These are phyloP conservation scores for Pseudotulostoma volvatum DNA, from an alignment of 495 filamentous ascomycete genomes.

Conservation along the genomic window DNA sequence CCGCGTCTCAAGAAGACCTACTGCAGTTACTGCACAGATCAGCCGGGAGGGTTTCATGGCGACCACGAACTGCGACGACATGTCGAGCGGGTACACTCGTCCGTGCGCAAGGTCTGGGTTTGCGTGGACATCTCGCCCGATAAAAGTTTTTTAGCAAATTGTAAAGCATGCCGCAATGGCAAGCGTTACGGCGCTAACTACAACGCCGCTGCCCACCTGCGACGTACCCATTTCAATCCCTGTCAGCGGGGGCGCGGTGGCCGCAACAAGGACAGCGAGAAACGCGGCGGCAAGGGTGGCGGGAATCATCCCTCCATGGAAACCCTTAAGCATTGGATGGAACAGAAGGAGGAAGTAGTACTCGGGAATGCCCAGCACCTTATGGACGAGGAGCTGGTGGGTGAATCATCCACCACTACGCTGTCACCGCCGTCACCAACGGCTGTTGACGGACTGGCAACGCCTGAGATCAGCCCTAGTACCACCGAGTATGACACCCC, in stretches of 20 bases:
- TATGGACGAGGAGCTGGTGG: slow-evolving; percentile 10
- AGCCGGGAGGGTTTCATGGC: slow-evolving; percentile 78
- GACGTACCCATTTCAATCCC: slow-evolving; percentile 73
- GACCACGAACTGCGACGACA: slow-evolving; percentile 88
- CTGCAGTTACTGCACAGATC: slow-evolving; percentile 57
- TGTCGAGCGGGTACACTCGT: slow-evolving; percentile 59
- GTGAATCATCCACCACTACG: slow-evolving; percentile 7
- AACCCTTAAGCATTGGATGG: slow-evolving; percentile 69
- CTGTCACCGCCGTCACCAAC: neutral
- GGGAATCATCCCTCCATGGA: slow-evolving; percentile 72
- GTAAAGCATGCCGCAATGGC: slow-evolving; percentile 63
- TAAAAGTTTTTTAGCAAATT: slow-evolving; percentile 55
- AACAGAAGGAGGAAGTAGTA: slow-evolving; percentile 41
- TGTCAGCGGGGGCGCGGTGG: slow-evolving; percentile 37
- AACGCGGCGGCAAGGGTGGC: slow-evolving; percentile 70
- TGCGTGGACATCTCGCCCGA: slow-evolving; percentile 50
- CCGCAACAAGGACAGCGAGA: slow-evolving; percentile 38
- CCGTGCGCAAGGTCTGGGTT: slow-evolving; percentile 63
- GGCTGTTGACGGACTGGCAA: slow-evolving; percentile 4
- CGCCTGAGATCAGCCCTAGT: neutral
- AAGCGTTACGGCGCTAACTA: slow-evolving; percentile 89
- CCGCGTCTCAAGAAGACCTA: slow-evolving; percentile 59
- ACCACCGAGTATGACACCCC: slow-evolving; percentile 1
- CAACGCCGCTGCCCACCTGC: slow-evolving; percentile 84
- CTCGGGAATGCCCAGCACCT: slow-evolving; percentile 14